Evolutionary conservation across 2,329 filamentous ascomycete species (phyloP).

Genomic region (Bipolaris zeicola): DNA sequence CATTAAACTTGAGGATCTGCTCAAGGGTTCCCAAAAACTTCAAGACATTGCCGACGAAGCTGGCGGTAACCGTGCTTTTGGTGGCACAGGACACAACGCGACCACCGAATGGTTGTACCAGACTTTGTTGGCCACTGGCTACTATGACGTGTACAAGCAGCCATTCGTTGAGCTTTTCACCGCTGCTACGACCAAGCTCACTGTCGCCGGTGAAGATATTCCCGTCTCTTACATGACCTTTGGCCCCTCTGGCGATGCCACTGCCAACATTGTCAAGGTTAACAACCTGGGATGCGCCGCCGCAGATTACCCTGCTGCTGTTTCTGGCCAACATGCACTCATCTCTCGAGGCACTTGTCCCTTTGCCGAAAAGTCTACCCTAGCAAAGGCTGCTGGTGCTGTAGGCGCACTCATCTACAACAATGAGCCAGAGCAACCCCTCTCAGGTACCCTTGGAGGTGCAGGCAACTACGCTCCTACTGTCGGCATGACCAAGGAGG

Average conservation of each 20-base stretch:
- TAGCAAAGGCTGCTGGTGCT: slow-evolving; percentile 71
- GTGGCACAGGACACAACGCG: slow-evolving; percentile 43
- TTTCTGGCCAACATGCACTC: slow-evolving; percentile 69
- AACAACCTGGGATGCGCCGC: slow-evolving; percentile 66
- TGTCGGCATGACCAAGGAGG: slow-evolving; percentile 67
- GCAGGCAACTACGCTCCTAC: slow-evolving; percentile 64
- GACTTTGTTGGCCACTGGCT: slow-evolving; percentile 35
- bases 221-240: slow-evolving; percentile 51
- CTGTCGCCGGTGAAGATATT: slow-evolving; percentile 31
- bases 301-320: slow-evolving; percentile 63
- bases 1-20: slow-evolving; percentile 39
- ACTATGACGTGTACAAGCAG: slow-evolving; percentile 45
- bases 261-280: slow-evolving; percentile 65
- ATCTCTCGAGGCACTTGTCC: slow-evolving; percentile 70
- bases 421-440: slow-evolving; percentile 61
- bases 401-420: slow-evolving; percentile 74
- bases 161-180: slow-evolving; percentile 45
- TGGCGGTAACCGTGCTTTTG: slow-evolving; percentile 45
- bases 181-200: slow-evolving; percentile 35
- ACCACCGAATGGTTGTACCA: slow-evolving; percentile 43
- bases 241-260: slow-evolving; percentile 68
- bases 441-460: slow-evolving; percentile 70
- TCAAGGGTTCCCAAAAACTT: slow-evolving; percentile 41
- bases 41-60: slow-evolving; percentile 41
- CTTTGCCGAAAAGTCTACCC: slow-evolving; percentile 70